Evolutionary conservation across 176 grass and related monocot genomes (phyloP), one percentile per base, ranked within the genome.

Genomic region (Carex cristatella): DNA sequence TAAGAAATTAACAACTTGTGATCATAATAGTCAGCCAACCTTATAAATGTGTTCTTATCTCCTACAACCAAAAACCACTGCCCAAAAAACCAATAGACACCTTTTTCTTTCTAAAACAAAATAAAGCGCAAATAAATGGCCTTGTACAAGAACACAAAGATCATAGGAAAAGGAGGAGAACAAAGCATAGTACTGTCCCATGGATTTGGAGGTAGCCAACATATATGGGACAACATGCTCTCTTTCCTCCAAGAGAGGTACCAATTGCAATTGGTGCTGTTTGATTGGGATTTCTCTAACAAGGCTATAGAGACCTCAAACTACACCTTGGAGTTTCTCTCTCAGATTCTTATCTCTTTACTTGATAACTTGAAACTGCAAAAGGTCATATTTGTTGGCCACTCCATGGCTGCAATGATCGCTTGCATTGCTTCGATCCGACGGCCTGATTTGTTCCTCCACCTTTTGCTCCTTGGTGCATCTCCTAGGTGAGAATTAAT

Each of bases 351-450:
- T 13, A 85, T 88, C 33, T 78, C 68, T 65, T 86, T 97, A 16
- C 90, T 97, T 82, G 94, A 91, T 42, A 40, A 81, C 64, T 87
- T 85, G 87, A 46, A 88, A 14, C 32, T 92, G 46, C 63, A 61
- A 15, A 82, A 59, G n/a, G 85, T 63, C 1, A 85, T 94, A 55
- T 97, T 74, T 65, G 59, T 92, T 4, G 94, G 94, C 3, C 94
- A 97, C 77, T 97, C 94, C 87, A 97, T 97, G 94, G 72, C 92
- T 49, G 92, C 85, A 81, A 92, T 94, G 92, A 32, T 97, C 23
- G 89, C 92, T 71, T 97, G 92, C 88, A 89, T 94, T 86, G 92
- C 94, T 2, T 92, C 94, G 53, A 19, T 92, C 78, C 87, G 84
- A 61, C 89, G 89, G 49, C 94, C 92, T 2, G 89, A 87, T 37